phyloP scores from a whole-genome alignment of 129 eudicot species.

The Helianthus tuberosus region DNA sequence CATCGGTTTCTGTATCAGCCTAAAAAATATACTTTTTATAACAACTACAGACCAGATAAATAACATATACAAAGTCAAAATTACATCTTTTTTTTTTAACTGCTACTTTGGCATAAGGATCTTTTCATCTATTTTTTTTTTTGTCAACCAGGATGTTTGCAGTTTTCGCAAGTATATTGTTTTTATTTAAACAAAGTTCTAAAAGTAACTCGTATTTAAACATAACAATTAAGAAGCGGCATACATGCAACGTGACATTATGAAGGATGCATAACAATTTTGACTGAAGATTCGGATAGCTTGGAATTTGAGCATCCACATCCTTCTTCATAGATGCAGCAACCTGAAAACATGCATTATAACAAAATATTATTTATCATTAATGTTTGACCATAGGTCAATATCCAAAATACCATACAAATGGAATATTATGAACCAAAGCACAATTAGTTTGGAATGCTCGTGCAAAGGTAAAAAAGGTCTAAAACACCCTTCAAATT shows the following conservation, averaged over 20 bases:
- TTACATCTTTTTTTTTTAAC: background rate
- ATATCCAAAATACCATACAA: background rate
- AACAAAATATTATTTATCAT: slow-evolving; percentile 22
- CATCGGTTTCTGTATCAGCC: slow-evolving; percentile 99
- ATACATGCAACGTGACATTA: slow-evolving; percentile 83
- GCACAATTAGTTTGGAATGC: background rate
- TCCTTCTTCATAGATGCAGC: slow-evolving; percentile 97
- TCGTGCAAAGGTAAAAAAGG: background rate
- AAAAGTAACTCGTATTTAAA: background rate
- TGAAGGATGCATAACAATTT: slow-evolving; percentile 86
- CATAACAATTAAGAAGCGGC: slow-evolving; percentile 9
- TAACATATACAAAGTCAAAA: slow-evolving; percentile 12
- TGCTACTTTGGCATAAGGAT: background rate
- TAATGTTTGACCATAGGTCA: slow-evolving; percentile 11
- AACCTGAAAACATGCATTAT: slow-evolving; percentile 52
- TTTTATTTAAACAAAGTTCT: background rate
- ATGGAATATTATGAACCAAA: slow-evolving; percentile 4
- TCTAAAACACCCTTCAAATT: slow-evolving; percentile 9
- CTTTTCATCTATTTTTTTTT: too few relatives aligned
- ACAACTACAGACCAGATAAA: too few relatives aligned
- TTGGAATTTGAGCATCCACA: slow-evolving; percentile 91
- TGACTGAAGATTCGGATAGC: slow-evolving; percentile 87
- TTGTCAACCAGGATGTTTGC: background rate
- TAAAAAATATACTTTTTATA: slow-evolving; percentile 19
- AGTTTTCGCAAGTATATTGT: background rate